Conservation (phyloP, 768 basidiomycete genomes). For the Candolleomyces eurysporus region DNA sequence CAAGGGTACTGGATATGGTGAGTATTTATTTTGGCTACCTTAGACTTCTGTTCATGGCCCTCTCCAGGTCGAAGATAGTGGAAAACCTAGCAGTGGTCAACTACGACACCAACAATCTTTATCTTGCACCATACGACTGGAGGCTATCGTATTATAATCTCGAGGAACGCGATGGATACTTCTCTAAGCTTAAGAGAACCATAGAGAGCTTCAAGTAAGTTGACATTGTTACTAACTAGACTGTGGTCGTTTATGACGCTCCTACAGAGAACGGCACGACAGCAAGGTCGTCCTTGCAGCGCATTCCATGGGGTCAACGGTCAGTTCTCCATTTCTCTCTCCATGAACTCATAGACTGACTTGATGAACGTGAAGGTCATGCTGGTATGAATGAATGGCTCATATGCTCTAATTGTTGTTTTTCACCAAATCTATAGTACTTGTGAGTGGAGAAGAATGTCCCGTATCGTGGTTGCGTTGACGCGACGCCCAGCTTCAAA, state of each 20-base stretch:
- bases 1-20: constrained; percentile 96
- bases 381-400: constrained; percentile 33
- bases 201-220: constrained; percentile 79
- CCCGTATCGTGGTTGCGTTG: not conserved
- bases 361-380: constrained; percentile 33
- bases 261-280: constrained; percentile 57
- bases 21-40: constrained; percentile 5
- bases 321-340: constrained; percentile 30
- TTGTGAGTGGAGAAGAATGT: constrained; percentile 57
- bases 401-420: constrained; percentile 3
- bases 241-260: not conserved
- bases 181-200: constrained; percentile 74
- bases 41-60: not conserved
- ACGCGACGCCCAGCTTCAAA: constrained; percentile 60
- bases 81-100: constrained; percentile 92
- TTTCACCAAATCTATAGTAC: constrained; percentile 50
- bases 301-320: constrained; percentile 85
- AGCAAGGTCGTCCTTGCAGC: constrained; percentile 82
- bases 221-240: not conserved
- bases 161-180: constrained; percentile 88
- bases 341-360: not conserved
- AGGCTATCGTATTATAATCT: constrained; percentile 84
- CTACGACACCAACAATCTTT: constrained; percentile 89
- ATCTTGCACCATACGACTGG: constrained; percentile 91
- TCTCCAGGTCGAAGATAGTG: constrained; percentile 78